Evolutionary conservation across 805 yeast species (phyloP), one percentile per base, ranked within the genome.

Genomic region (Kodamaea laetipori): DNA sequence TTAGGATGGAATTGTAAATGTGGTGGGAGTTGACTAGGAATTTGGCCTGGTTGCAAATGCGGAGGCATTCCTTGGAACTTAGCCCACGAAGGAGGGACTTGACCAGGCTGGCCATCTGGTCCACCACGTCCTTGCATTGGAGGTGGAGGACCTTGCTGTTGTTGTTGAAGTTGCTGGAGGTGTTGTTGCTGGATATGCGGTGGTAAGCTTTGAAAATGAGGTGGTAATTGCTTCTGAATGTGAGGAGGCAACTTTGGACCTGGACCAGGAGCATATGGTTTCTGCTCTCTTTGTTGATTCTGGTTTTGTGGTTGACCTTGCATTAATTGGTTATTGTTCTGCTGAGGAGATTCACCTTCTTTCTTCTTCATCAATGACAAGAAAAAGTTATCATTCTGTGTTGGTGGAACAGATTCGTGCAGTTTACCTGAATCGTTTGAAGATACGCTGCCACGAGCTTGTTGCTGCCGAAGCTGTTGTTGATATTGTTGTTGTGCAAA

Each of bases 311-410:
- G 33, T 25, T 48, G 39, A 44, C 49, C 45, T 28, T 15, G 11
- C 17, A 41, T 33, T 26, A 31, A 11, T 19, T 38, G 47, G 7
- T 30, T 35, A 6, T 23, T 43, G 13, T 30, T 39, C 15, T 32
- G 25, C 25, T 41, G 52, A 4, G 43, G 45, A 17, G 38, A 10
- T 18, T 18, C 43, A 26, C 13, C 25, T n/a, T 58, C 54, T 9
- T 61, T 55, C 46, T 71, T 74, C 31, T 68, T 64, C 49, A 77
- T 56, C 43, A 77, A 58, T 4, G 80, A 69, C 61, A 71, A 65
- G 52, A 77, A 55, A 47, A 77, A 77, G 37, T 39, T 41, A 28
- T 42, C 39, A 38, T 44, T 28, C 23, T 35, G 45, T 24, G 24
- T 37, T 4, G 45, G 41, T 12, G 17, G 34, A 6, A 21, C 24